Evolutionary conservation across 208 protist species (phyloP), one percentile per base, ranked within the genome.

Genomic region (Leptomonas pyrrhocoris): DNA sequence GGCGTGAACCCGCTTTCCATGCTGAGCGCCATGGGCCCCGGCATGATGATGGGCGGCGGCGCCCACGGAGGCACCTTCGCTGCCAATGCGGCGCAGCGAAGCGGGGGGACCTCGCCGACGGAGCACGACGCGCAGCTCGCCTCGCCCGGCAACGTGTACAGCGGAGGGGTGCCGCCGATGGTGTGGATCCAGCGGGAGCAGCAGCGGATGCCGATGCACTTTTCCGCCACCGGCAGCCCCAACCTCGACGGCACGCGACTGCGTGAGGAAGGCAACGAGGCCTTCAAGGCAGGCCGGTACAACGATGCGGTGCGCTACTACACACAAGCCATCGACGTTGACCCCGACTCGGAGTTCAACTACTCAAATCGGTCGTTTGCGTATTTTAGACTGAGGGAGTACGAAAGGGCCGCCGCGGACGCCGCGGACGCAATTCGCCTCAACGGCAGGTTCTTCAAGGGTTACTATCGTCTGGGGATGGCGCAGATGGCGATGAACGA

Each of bases 351-450:
- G 30, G 87, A 71, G 40, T n/a, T 79, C 46, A 81, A 78, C 38
- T 92, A 82, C 81, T 86, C 81, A 16, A 96, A 96, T 58, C 84
- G 90, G 49, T 85, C 86, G 21, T 81, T 93, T 27, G 88, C 80
- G 3, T 85, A 92, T 69, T 81, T 79, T 62, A 84, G 86, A 34
- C 69, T 91, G 38, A 64, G 53, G 11, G 61, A 88, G 38, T 85
- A 71, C 42, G 73, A 69, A 30, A 56, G 75, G 51, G 72, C 86
- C 2, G 72, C 73, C 0, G 60, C 65, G 3, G 86, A 92, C 40
- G 82, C 86, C 30, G 50, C 58, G 53, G 60, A 74, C 58, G 82
- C 83, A 2, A 69, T 92, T 18, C 53, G 71, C 30, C 42, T 92
- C 6, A 73, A 82, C 28, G 76, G 79, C 0, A 72, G 79, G 54